These are phyloP conservation scores for Phylloporus arenicola DNA, from an alignment of 768 basidiomycete genomes.

Conservation along the genomic window DNA sequence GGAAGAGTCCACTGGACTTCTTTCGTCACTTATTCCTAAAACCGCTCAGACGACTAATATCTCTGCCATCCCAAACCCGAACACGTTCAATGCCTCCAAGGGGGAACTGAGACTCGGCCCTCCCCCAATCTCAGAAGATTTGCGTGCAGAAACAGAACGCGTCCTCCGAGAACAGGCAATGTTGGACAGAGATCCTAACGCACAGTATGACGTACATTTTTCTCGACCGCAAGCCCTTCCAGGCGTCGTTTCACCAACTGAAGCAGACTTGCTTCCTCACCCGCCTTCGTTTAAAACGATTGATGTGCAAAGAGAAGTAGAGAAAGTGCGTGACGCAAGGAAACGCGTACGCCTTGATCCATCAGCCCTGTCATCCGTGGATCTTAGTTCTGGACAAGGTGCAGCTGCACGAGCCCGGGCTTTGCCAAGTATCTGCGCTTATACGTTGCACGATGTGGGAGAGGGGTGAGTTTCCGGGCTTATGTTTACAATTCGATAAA, in stretches of 20 bases:
- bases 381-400: slow-evolving; percentile 55
- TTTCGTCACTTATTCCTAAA: slow-evolving; percentile 73
- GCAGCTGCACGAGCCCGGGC: slow-evolving; percentile 51
- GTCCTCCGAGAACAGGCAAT: slow-evolving; percentile 76
- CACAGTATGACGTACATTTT: slow-evolving; percentile 60
- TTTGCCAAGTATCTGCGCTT: slow-evolving; percentile 90
- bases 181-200: slow-evolving; percentile 62
- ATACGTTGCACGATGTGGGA: slow-evolving; percentile 91
- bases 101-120: slow-evolving; percentile 84
- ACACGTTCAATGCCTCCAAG: slow-evolving; percentile 70
- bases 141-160: slow-evolving; percentile 76
- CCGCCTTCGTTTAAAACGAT: slow-evolving; percentile 78
- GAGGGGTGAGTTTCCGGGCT: slow-evolving; percentile 65
- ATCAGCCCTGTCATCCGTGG: slow-evolving; percentile 50
- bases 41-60: slow-evolving; percentile 35
- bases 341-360: slow-evolving; percentile 92
- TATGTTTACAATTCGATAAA: slow-evolving; percentile 6
- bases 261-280: slow-evolving; percentile 72
- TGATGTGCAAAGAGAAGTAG: slow-evolving; percentile 90
- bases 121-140: slow-evolving; percentile 70
- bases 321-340: slow-evolving; percentile 79
- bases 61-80: slow-evolving; percentile 50
- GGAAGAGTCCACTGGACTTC: slow-evolving; percentile 83
- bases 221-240: slow-evolving; percentile 44
- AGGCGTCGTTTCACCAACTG: slow-evolving; percentile 59